Conservation (phyloP, 805 yeast species). For the Allodekkera sacchari region DNA sequence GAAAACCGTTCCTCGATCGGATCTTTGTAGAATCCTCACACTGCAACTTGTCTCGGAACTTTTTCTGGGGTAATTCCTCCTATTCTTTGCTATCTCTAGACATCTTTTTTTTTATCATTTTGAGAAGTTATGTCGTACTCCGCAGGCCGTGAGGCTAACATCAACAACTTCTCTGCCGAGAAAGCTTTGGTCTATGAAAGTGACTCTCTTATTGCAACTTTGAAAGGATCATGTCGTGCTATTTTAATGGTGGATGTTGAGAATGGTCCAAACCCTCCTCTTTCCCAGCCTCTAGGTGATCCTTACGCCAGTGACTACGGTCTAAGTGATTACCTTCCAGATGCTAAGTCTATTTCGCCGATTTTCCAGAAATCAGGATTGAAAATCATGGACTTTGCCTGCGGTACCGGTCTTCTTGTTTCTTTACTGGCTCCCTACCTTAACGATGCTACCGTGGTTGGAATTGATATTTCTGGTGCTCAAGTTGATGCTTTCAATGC, state of each 20-base stretch:
- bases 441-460: conserved; percentile 20
- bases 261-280: no score
- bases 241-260: no score
- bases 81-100: background rate
- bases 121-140: conserved; percentile 5
- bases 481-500: conserved; percentile 10
- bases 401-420: conserved; percentile 34
- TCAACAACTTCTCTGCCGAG: conserved; percentile 4
- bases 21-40: no score
- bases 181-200: conserved; percentile 7
- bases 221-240: conserved; percentile 5
- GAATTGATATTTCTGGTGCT: conserved; percentile 29
- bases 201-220: conserved; percentile 4
- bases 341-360: background rate
- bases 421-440: conserved; percentile 26
- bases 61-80: background rate
- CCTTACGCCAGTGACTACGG: conserved; percentile 1
- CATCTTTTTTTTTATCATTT: background rate
- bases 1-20: no score
- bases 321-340: conserved; percentile 1
- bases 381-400: conserved; percentile 32
- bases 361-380: conserved; percentile 5
- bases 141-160: conserved; percentile 9
- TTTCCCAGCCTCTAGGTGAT: conserved; percentile 3
- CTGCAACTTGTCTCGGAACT: no score